phyloP scores from a whole-genome alignment of 768 basidiomycete species.

The Peribolospora kevripleyi region DNA sequence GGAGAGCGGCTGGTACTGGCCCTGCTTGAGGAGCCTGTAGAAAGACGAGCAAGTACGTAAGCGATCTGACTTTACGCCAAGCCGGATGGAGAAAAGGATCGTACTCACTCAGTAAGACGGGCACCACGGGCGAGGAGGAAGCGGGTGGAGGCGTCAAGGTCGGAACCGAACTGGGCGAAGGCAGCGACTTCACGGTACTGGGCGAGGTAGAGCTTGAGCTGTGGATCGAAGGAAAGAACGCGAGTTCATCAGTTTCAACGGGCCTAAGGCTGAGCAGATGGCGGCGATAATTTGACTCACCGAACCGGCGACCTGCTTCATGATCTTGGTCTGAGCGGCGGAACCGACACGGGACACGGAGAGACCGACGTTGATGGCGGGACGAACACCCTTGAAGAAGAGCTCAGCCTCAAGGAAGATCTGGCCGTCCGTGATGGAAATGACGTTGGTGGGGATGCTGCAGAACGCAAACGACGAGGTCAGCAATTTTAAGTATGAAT shows the following conservation, averaged over 20 bases:
- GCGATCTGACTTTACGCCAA: background rate
- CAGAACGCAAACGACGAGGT: too few relatives aligned
- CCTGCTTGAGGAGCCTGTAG: conserved; percentile 43
- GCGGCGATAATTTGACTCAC: background rate
- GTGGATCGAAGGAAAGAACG: too few relatives aligned
- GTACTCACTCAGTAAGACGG: conserved; percentile 85
- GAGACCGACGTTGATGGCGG: conserved; percentile 99
- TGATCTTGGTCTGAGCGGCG: conserved; percentile 98
- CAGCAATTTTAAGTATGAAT: too few relatives aligned
- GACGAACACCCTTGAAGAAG: conserved; percentile 99
- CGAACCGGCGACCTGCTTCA: conserved; percentile 99
- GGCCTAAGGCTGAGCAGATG: too few relatives aligned
- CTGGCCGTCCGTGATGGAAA: conserved; percentile 89
- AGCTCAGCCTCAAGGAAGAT: conserved; percentile 97
- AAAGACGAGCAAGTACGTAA: conserved; percentile 9
- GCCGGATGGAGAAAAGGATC: conserved; percentile 14
- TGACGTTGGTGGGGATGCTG: conserved; percentile 45
- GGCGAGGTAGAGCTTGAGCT: conserved; percentile 90
- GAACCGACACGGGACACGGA: conserved; percentile 99
- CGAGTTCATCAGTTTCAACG: too few relatives aligned
- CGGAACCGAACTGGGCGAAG: conserved; percentile 98
- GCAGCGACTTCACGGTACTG: conserved; percentile 99
- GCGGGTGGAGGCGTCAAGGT: conserved; percentile 95
- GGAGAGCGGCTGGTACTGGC: conserved; percentile 82
- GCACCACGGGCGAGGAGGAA: conserved; percentile 94